Conservation (phyloP, 2,329 filamentous ascomycete genomes). For the Stachybotrys elegans region DNA sequence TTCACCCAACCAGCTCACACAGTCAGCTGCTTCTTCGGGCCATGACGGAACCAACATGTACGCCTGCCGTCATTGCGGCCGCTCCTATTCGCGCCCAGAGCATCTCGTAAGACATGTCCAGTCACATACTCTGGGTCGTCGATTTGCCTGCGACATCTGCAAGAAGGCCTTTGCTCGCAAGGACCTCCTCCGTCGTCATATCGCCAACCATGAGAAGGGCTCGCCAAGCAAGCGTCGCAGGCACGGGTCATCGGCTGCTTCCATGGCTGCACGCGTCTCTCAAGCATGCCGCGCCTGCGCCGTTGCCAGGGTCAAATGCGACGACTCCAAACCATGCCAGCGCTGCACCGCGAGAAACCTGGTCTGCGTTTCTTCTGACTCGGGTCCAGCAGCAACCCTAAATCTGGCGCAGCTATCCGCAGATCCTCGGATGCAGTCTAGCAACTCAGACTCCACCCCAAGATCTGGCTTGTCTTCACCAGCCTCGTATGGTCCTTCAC, state of each 20-base stretch:
- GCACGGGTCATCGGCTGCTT: conserved; percentile 36
- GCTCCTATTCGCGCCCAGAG: conserved; percentile 47
- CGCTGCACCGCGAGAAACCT: conserved; percentile 44
- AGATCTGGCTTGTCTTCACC: conserved; percentile 16
- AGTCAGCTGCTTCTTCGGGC: conserved; percentile 8
- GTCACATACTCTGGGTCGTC: conserved; percentile 44
- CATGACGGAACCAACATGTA: conserved; percentile 32
- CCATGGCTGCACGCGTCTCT: conserved; percentile 35
- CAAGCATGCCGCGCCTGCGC: conserved; percentile 50
- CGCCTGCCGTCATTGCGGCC: conserved; percentile 47
- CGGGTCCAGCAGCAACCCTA: conserved; percentile 35
- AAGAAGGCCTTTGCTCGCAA: conserved; percentile 50
- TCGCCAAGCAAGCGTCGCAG: conserved; percentile 42
- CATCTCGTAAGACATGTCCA: conserved; percentile 48
- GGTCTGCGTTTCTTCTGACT: conserved; percentile 33
- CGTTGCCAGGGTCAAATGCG: conserved; percentile 48
- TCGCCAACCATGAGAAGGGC: conserved; percentile 45
- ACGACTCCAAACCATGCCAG: conserved; percentile 49
- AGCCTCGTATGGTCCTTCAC: conserved; percentile 14
- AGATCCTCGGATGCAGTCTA: conserved; percentile 21
- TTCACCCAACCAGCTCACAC: conserved; percentile 6
- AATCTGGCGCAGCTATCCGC: conserved; percentile 38
- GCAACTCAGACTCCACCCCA: conserved; percentile 6
- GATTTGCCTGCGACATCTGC: conserved; percentile 45
- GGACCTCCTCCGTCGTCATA: conserved; percentile 48